These are phyloP conservation scores for Chaetomium sp. DNA, from an alignment of 2,329 filamentous ascomycete species.

Conservation along the genomic window DNA sequence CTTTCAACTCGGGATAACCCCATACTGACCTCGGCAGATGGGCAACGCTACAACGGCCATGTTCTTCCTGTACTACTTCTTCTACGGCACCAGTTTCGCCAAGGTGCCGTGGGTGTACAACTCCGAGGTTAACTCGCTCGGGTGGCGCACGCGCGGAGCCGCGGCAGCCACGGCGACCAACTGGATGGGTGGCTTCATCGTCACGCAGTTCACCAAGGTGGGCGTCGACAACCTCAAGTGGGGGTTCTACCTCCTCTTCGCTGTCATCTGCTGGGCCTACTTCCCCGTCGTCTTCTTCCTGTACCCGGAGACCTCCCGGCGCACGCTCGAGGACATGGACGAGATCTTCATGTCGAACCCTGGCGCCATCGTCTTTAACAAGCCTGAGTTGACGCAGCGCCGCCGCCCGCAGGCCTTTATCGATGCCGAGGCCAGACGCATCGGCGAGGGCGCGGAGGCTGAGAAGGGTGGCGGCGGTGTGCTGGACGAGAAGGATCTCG, in stretches of 20 bases:
- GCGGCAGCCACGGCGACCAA: conserved; percentile 19
- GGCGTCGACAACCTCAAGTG: conserved; percentile 21
- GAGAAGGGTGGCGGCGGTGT: not conserved
- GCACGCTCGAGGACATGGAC: conserved; percentile 22
- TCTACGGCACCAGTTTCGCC: conserved; percentile 22
- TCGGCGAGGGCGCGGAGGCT: conserved; percentile 12
- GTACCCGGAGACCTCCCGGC: conserved; percentile 19
- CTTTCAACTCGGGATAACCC: not conserved
- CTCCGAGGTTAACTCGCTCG: conserved; percentile 21
- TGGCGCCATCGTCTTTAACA: conserved; percentile 13
- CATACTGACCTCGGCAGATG: not conserved
- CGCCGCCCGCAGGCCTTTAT: conserved; percentile 11
- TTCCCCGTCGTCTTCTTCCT: conserved; percentile 22
- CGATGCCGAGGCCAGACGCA: conserved; percentile 14
- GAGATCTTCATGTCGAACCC: conserved; percentile 19
- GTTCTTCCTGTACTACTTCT: conserved; percentile 22
- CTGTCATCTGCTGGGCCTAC: conserved; percentile 22
- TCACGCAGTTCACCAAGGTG: conserved; percentile 22
- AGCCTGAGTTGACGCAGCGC: conserved; percentile 18
- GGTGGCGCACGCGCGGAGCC: conserved; percentile 17
- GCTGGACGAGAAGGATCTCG: conserved; percentile 5
- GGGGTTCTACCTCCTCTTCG: conserved; percentile 19
- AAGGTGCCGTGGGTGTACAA: conserved; percentile 23
- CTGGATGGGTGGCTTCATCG: conserved; percentile 23
- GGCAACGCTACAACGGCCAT: conserved; percentile 21